A percentile compares a stretch with the other conserved stretches of the same genome.
Evolutionary conservation across 1,284 basidiomycete species (phyloP).

Genomic region (Cystobasidium sp.): DNA sequence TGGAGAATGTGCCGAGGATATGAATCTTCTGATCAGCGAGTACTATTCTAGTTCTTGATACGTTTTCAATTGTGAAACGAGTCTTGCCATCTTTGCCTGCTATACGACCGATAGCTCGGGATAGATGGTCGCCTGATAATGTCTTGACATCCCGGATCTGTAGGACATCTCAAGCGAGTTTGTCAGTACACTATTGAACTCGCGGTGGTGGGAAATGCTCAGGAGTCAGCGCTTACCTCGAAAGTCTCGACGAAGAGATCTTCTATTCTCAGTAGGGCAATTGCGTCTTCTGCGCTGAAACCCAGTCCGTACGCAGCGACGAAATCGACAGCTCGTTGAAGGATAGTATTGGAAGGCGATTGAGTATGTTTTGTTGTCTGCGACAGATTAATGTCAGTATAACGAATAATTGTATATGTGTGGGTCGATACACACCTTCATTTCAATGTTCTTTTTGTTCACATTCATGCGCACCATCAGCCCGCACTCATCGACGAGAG

Average conservation of each 20-base stretch:
- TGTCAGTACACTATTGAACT: neutral
- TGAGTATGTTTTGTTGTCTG: slow-evolving; percentile 90
- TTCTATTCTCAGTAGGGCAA: slow-evolving; percentile 91
- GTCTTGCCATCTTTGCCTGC: slow-evolving; percentile 98
- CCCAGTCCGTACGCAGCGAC: slow-evolving; percentile 93
- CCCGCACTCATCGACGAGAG: slow-evolving; percentile 89
- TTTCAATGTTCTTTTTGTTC: slow-evolving; percentile 82
- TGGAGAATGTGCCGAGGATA: slow-evolving; percentile 91
- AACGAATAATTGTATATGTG: too few relatives aligned
- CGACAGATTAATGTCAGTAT: neutral
- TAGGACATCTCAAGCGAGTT: slow-evolving; percentile 36
- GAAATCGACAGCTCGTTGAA: slow-evolving; percentile 98
- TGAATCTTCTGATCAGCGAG: slow-evolving; percentile 96
- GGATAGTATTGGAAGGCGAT: slow-evolving; percentile 55
- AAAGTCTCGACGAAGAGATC: slow-evolving; percentile 98
- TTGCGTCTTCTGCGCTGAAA: slow-evolving; percentile 84
- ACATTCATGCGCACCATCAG: slow-evolving; percentile 97
- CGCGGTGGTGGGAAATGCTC: neutral
- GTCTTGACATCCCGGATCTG: slow-evolving; percentile 99
- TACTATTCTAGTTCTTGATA: slow-evolving; percentile 91
- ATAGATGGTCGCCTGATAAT: slow-evolving; percentile 92
- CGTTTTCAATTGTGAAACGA: slow-evolving; percentile 97
- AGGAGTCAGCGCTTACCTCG: slow-evolving; percentile 55
- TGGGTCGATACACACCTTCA: slow-evolving; percentile 68
- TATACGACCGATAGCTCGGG: slow-evolving; percentile 95